Evolutionary conservation across 108 stramenopile species (phyloP).

Genomic region (Nitzschia sp.): DNA sequence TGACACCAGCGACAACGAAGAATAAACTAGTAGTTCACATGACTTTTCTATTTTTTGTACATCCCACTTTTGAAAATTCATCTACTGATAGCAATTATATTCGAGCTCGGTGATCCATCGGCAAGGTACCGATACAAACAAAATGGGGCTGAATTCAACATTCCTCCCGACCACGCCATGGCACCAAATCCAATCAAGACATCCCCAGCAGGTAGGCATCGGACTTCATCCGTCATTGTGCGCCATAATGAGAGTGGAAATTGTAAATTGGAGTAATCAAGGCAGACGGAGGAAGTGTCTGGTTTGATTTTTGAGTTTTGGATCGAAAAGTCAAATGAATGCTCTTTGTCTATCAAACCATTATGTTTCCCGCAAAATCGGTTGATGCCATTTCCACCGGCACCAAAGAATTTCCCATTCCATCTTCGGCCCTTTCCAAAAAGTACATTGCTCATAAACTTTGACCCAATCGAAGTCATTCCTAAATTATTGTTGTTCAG

Average conservation of each 20-base stretch:
- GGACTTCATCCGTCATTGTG: slow-evolving; percentile 31
- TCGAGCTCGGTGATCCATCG: no score
- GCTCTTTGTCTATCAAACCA: neutral
- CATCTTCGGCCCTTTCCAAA: slow-evolving; percentile 32
- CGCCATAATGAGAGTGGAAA: slow-evolving; percentile 17
- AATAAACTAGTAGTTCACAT: neutral
- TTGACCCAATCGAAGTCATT: slow-evolving; percentile 12
- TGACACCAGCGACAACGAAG: slow-evolving; percentile 15
- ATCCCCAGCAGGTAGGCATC: slow-evolving; percentile 1
- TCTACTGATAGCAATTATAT: no score
- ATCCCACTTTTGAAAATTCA: no score
- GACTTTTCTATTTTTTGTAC: neutral
- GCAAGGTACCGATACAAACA: slow-evolving; percentile 16
- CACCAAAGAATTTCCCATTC: slow-evolving; percentile 22
- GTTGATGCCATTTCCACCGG: slow-evolving; percentile 19
- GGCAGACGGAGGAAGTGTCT: neutral
- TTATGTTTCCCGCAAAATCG: slow-evolving; percentile 10
- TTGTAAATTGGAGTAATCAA: slow-evolving; percentile 20
- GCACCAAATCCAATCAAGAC: slow-evolving; percentile 28
- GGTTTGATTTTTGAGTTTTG: slow-evolving; percentile 3
- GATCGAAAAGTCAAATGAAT: slow-evolving; percentile 18
- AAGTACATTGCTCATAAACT: slow-evolving; percentile 25
- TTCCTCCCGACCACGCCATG: slow-evolving; percentile 35
- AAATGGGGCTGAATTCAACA: slow-evolving; percentile 15
- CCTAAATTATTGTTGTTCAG: slow-evolving; percentile 23